Conservation (phyloP, 805 yeast genomes). For the Teunomyces tritomae region DNA sequence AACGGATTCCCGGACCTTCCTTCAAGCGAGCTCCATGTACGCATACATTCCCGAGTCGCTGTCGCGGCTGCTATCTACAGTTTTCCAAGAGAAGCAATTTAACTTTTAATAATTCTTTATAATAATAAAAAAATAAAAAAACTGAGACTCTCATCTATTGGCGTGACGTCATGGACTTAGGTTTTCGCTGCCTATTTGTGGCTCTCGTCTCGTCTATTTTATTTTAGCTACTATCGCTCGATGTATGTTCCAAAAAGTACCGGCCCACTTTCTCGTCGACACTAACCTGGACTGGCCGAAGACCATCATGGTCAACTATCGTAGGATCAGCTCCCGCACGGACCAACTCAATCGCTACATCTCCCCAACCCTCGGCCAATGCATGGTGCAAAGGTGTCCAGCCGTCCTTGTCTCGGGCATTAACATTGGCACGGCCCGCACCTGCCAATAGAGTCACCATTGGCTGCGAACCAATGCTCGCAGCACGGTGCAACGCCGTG, state of each 20-base stretch:
- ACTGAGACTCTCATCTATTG: no score
- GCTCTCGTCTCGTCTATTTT: background rate
- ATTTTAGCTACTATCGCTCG: background rate
- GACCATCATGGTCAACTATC: slow-evolving; percentile 48
- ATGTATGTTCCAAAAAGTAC: slow-evolving; percentile 9
- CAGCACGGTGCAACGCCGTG: slow-evolving; percentile 79
- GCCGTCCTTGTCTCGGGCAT: slow-evolving; percentile 66
- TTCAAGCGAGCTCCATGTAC: no score
- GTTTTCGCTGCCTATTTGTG: background rate
- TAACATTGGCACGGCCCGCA: slow-evolving; percentile 58
- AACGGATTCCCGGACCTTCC: no score
- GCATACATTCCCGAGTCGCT: no score
- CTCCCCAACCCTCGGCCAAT: slow-evolving; percentile 84
- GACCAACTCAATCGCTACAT: slow-evolving; percentile 61
- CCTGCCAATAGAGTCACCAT: slow-evolving; percentile 54
- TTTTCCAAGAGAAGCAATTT: no score
- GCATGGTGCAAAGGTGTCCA: slow-evolving; percentile 93
- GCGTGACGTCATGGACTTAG: background rate
- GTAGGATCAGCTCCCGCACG: slow-evolving; percentile 65
- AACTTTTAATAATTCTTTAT: no score
- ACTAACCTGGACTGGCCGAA: slow-evolving; percentile 36
- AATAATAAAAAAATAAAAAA: no score
- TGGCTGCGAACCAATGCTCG: slow-evolving; percentile 64
- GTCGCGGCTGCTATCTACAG: no score
- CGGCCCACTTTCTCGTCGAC: slow-evolving; percentile 32